A percentile compares a stretch with the other conserved stretches of the same genome.
Conservation (phyloP, 345 rosid genomes). For the Pugionium dolabratum region DNA sequence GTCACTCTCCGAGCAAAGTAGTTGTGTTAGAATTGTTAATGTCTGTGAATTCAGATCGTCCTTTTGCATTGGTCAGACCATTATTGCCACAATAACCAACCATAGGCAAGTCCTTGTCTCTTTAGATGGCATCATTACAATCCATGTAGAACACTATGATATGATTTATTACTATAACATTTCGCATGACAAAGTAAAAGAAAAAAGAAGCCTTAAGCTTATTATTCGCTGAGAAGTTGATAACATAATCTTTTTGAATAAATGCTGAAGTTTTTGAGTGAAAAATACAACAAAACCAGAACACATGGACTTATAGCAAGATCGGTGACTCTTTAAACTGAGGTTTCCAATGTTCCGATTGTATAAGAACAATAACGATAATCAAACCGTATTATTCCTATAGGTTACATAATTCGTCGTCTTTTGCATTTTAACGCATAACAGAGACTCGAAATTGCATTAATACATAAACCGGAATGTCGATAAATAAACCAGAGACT, state of each 20-base stretch:
- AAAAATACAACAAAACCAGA: neutral
- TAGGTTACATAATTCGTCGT: constrained; percentile 36
- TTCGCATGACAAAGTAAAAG: neutral
- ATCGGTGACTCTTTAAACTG: constrained; percentile 4
- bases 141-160: constrained; percentile 4
- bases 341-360: neutral
- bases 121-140: neutral
- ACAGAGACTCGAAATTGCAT: constrained; percentile 34
- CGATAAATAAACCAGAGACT: constrained; percentile 27
- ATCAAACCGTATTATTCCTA: constrained; percentile 15
- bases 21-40: constrained; percentile 66
- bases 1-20: constrained; percentile 49
- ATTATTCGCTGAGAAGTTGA: neutral
- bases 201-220: neutral
- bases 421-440: constrained; percentile 31
- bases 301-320: neutral
- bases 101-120: constrained; percentile 16
- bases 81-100: constrained; percentile 29
- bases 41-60: constrained; percentile 54
- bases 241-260: neutral
- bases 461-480: constrained; percentile 40
- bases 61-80: constrained; percentile 74
- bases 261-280: neutral
- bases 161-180: constrained; percentile 5
- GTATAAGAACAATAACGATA: constrained; percentile 29